These are phyloP conservation scores for Nakataea oryzae DNA, from an alignment of 2,329 filamentous ascomycete genomes.

Conservation along the genomic window DNA sequence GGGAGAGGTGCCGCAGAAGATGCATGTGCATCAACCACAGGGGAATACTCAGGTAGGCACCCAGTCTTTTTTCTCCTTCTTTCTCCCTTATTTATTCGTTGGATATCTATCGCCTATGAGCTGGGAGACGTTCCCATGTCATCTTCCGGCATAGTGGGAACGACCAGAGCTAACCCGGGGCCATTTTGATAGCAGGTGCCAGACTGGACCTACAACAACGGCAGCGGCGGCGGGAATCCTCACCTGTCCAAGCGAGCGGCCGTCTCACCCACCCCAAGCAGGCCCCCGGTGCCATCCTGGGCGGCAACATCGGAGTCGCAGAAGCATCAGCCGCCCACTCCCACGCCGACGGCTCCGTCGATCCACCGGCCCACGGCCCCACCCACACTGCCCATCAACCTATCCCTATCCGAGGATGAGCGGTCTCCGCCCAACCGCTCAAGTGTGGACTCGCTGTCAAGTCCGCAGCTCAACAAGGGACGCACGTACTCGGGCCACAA, in stretches of 20 bases:
- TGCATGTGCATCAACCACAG: conserved; percentile 21
- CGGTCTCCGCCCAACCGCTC: conserved; percentile 41
- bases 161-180: neutral
- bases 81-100: neutral
- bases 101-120: neutral
- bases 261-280: conserved; percentile 36
- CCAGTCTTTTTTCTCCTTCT: no score
- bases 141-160: no score
- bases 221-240: conserved; percentile 17
- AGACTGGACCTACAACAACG: conserved; percentile 29
- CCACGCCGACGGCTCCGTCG: conserved; percentile 5
- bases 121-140: no score
- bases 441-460: conserved; percentile 30
- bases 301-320: conserved; percentile 20
- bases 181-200: conserved; percentile 15
- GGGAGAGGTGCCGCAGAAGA: conserved; percentile 14
- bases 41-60: conserved; percentile 22
- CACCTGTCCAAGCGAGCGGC: conserved; percentile 42
- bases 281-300: conserved; percentile 46
- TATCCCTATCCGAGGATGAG: conserved; percentile 52
- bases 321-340: conserved; percentile 10
- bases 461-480: conserved; percentile 35
- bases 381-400: conserved; percentile 29
- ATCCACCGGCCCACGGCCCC: conserved; percentile 10
- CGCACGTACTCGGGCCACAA: conserved; percentile 18